These are phyloP conservation scores for Rhynchosporium secalis DNA, from an alignment of 2,329 filamentous ascomycete species.

Conservation along the genomic window DNA sequence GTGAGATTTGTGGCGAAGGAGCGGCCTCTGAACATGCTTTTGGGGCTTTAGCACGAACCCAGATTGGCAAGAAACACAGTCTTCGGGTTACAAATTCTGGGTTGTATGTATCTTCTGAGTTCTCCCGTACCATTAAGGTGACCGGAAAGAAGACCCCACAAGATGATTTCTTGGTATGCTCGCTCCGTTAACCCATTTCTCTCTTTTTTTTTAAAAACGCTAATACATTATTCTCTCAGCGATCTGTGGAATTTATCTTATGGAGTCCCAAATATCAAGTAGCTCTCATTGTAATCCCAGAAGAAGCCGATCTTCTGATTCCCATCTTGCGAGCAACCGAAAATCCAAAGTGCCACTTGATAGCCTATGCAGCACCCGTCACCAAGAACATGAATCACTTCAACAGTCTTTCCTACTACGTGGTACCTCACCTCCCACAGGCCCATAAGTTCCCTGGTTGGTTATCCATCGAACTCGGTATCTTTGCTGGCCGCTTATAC, in stretches of 20 bases:
- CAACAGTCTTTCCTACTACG: constrained; percentile 53
- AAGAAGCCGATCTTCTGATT: constrained; percentile 61
- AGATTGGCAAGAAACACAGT: constrained; percentile 41
- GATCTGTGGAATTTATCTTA: constrained; percentile 61
- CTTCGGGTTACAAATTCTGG: constrained; percentile 35
- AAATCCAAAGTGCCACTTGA: constrained; percentile 44
- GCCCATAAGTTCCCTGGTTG: constrained; percentile 49
- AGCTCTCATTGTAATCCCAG: constrained; percentile 59
- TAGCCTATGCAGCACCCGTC: constrained; percentile 60
- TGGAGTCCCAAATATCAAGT: constrained; percentile 49
- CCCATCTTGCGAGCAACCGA: constrained; percentile 41
- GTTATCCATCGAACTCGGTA: constrained; percentile 58
- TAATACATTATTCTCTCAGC: constrained; percentile 46
- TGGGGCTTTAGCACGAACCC: constrained; percentile 43
- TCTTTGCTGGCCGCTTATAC: constrained; percentile 62
- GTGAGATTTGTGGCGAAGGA: constrained; percentile 43
- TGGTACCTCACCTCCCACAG: constrained; percentile 48
- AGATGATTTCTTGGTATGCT: constrained; percentile 44
- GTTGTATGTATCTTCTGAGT: constrained; percentile 49
- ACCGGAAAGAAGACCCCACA: constrained; percentile 36
- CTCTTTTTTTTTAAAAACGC: constrained; percentile 9
- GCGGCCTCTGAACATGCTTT: constrained; percentile 47
- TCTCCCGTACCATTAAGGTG: constrained; percentile 47
- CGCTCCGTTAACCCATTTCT: constrained; percentile 1
- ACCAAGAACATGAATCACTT: constrained; percentile 62